Conservation (phyloP, 305 asterid species). For the Caryopteris hybrid region DNA sequence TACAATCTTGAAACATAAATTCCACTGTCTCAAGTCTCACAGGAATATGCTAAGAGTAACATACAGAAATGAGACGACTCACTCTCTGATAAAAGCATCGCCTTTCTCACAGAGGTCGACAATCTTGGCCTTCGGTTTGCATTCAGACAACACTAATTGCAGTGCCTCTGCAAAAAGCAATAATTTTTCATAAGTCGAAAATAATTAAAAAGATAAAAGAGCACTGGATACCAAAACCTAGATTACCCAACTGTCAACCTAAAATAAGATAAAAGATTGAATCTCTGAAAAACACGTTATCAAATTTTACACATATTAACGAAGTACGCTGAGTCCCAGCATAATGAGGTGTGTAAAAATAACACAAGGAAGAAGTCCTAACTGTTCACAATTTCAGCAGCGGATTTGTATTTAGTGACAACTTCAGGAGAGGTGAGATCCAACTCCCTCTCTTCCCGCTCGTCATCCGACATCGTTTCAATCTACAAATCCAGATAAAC, state of each 20-base stretch:
- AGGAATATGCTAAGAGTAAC: too few relatives aligned
- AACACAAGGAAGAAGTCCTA: background rate
- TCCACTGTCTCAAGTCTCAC: background rate
- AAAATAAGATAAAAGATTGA: background rate
- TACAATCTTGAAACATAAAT: background rate
- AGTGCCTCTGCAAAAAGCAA: constrained; percentile 41
- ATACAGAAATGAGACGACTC: constrained; percentile 11
- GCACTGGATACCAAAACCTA: too few relatives aligned
- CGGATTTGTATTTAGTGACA: constrained; percentile 43
- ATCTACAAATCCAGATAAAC: constrained; percentile 18
- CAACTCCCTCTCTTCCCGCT: constrained; percentile 53
- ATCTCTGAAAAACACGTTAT: background rate
- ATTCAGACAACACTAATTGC: constrained; percentile 41
- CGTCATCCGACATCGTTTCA: constrained; percentile 47
- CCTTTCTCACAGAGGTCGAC: constrained; percentile 52
- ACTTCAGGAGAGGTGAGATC: constrained; percentile 56
- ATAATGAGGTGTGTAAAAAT: background rate
- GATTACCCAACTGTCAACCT: background rate
- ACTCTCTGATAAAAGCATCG: constrained; percentile 46
- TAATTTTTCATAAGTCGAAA: background rate
- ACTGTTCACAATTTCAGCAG: constrained; percentile 52
- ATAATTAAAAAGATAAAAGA: background rate
- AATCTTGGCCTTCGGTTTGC: constrained; percentile 40
- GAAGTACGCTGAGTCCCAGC: too few relatives aligned
- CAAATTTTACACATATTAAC: too few relatives aligned